These are phyloP conservation scores for Sclerotinia trifoliorum DNA, from an alignment of 2,329 filamentous ascomycete species.

Conservation along the genomic window DNA sequence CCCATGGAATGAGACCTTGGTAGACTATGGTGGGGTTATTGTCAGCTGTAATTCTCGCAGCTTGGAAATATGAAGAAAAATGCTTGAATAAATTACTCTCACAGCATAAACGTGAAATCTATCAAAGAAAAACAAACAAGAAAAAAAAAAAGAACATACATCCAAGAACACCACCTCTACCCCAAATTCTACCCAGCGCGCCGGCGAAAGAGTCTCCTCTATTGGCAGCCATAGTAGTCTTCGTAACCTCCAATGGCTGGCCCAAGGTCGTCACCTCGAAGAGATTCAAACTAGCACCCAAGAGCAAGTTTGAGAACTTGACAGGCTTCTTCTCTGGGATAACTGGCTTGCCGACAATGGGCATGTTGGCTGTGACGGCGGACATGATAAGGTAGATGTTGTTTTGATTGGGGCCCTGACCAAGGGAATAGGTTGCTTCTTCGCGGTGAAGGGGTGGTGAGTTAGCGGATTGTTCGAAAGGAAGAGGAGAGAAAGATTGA, in stretches of 20 bases:
- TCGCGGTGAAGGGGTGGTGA: constrained; percentile 50
- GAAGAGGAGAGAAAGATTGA: not conserved
- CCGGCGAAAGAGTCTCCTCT: constrained; percentile 80
- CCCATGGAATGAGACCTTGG: constrained; percentile 99
- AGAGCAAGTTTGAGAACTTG: constrained; percentile 98
- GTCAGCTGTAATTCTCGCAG: constrained; percentile 28
- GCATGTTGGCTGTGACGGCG: constrained; percentile 48
- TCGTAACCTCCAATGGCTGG: constrained; percentile 94
- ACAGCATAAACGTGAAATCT: not conserved
- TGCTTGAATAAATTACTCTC: not conserved
- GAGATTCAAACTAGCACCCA: constrained; percentile 41
- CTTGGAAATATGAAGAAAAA: not conserved
- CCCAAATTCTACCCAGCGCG: constrained; percentile 85
- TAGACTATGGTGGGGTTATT: constrained; percentile 65
- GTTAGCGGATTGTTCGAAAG: not conserved
- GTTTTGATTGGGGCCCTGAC: constrained; percentile 78
- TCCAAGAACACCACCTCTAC: constrained; percentile 86
- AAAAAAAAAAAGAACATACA: constrained; percentile 59
- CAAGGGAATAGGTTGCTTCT: constrained; percentile 93
- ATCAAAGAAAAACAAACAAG: not conserved
- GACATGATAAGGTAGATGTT: constrained; percentile 57
- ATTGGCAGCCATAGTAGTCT: constrained; percentile 99
- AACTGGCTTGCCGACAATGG: constrained; percentile 45
- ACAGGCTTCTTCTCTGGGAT: constrained; percentile 94
- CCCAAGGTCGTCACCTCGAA: constrained; percentile 56